A percentile compares a stretch with the other conserved stretches of the same genome.
Evolutionary conservation across 2,329 filamentous ascomycete genomes (phyloP).

Genomic region (Gliomastix tumulicola): DNA sequence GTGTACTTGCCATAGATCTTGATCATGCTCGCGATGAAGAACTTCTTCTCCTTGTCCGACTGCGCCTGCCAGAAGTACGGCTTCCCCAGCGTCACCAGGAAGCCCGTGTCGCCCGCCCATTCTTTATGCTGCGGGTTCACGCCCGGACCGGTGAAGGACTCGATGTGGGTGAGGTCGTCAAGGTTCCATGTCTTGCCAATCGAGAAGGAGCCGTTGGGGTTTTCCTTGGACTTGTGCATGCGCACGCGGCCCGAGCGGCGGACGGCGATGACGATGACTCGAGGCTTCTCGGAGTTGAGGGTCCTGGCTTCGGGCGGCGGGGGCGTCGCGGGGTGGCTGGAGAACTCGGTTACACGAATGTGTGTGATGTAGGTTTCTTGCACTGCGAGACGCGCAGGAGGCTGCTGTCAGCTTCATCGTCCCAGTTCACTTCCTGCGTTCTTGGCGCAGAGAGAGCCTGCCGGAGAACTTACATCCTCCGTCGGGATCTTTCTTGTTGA

Average conservation of each 20-base stretch:
- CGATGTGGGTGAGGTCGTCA: conserved; percentile 78
- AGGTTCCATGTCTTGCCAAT: conserved; percentile 98
- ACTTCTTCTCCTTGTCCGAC: conserved; percentile 93
- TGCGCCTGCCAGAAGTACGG: conserved; percentile 96
- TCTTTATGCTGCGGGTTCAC: conserved; percentile 53
- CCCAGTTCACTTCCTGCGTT: too few species aligned
- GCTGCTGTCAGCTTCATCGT: conserved; percentile 3
- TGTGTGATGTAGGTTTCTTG: conserved; percentile 96
- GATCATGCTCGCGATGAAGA: conserved; percentile 92
- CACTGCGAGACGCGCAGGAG: conserved; percentile 19
- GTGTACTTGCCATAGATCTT: conserved; percentile 98
- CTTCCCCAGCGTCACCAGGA: conserved; percentile 83
- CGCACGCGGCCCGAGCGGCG: conserved; percentile 87
- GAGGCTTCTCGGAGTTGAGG: conserved; percentile 72
- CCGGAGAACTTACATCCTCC: conserved; percentile 63
- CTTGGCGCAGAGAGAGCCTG: too few species aligned
- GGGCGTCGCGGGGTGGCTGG: conserved; percentile 72
- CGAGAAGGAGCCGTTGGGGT: conserved; percentile 86
- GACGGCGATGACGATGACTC: conserved; percentile 89
- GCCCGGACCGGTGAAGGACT: conserved; percentile 66
- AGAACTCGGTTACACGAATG: conserved; percentile 84
- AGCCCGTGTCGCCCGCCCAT: conserved; percentile 80
- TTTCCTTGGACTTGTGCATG: conserved; percentile 96
- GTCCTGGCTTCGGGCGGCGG: conserved; percentile 71
- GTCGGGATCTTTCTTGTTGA: conserved; percentile 80